Conservation (phyloP, 108 stramenopile species). For the Conticribra weissflogii region DNA sequence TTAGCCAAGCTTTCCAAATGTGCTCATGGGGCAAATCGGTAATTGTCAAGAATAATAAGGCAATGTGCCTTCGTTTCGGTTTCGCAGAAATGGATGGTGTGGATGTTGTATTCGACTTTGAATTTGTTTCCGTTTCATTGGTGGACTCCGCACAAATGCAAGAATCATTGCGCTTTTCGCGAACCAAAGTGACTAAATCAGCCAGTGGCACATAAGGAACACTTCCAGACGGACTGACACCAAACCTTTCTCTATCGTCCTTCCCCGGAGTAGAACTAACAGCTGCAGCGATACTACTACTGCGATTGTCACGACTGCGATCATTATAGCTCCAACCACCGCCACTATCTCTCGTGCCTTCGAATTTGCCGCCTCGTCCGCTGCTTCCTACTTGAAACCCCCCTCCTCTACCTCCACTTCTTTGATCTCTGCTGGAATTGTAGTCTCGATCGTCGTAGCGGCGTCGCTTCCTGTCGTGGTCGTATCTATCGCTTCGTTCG, state of each 20-base stretch:
- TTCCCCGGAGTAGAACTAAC: too few relatives aligned
- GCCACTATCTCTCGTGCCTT: neutral
- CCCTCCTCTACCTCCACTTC: constrained; percentile 7
- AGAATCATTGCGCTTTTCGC: too few relatives aligned
- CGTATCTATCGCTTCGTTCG: neutral
- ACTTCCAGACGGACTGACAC: too few relatives aligned
- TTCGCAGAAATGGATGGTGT: constrained; percentile 8
- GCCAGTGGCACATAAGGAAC: too few relatives aligned
- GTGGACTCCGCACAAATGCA: too few relatives aligned
- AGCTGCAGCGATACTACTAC: too few relatives aligned
- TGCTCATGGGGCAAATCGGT: constrained; percentile 83
- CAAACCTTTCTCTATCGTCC: too few relatives aligned
- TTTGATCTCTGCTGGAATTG: neutral
- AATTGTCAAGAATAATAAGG: constrained; percentile 73
- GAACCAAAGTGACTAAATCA: too few relatives aligned
- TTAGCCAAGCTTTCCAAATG: constrained; percentile 81
- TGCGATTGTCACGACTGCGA: constrained; percentile 14
- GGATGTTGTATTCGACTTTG: neutral
- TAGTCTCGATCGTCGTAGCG: neutral
- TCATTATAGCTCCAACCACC: neutral
- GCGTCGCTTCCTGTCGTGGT: constrained; percentile 6
- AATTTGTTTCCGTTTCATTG: constrained; percentile 5
- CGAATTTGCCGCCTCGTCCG: constrained; percentile 13
- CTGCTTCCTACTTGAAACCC: constrained; percentile 26
- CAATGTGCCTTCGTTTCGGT: constrained; percentile 59